Conservation (phyloP, 495 filamentous ascomycete genomes). For the Aspergillus heteromorphus region DNA sequence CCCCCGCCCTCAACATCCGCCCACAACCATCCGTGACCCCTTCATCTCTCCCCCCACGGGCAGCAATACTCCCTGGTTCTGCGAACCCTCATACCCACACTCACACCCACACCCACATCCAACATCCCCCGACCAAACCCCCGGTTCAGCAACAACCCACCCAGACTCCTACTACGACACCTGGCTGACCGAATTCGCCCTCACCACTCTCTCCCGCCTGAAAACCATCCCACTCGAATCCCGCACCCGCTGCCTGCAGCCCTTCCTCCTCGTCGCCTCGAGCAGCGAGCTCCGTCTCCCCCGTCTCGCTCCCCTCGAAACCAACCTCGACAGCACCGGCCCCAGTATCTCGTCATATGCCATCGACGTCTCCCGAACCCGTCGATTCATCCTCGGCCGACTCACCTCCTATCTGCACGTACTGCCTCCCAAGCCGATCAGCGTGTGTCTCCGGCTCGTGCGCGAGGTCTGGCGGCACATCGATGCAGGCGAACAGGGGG, state of each 20-base stretch:
- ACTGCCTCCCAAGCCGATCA: constrained; percentile 49
- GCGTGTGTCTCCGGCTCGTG: constrained; percentile 42
- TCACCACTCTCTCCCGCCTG: constrained; percentile 47
- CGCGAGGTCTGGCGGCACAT: constrained; percentile 48
- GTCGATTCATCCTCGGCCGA: constrained; percentile 43
- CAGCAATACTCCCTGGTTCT: constrained; percentile 18
- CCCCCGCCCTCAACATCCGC: constrained; percentile 5
- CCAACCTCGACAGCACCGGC: constrained; percentile 12
- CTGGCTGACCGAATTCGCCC: constrained; percentile 49
- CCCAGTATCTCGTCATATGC: constrained; percentile 40
- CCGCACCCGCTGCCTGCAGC: constrained; percentile 51
- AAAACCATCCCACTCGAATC: constrained; percentile 48
- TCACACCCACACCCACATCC: too few species aligned
- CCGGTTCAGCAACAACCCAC: not conserved
- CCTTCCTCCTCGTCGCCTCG: constrained; percentile 47
- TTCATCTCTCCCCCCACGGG: constrained; percentile 21
- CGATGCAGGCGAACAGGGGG: constrained; percentile 36
- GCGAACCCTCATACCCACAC: constrained; percentile 3
- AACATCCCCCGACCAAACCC: not conserved
- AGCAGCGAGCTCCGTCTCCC: constrained; percentile 46
- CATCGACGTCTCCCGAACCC: constrained; percentile 41
- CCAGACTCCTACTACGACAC: constrained; percentile 27
- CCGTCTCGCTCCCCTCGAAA: constrained; percentile 9
- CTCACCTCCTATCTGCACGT: constrained; percentile 43
- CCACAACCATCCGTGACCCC: constrained; percentile 13